phyloP scores from a whole-genome alignment of 2,329 filamentous ascomycete species.

The Aspergillus bombycis region DNA sequence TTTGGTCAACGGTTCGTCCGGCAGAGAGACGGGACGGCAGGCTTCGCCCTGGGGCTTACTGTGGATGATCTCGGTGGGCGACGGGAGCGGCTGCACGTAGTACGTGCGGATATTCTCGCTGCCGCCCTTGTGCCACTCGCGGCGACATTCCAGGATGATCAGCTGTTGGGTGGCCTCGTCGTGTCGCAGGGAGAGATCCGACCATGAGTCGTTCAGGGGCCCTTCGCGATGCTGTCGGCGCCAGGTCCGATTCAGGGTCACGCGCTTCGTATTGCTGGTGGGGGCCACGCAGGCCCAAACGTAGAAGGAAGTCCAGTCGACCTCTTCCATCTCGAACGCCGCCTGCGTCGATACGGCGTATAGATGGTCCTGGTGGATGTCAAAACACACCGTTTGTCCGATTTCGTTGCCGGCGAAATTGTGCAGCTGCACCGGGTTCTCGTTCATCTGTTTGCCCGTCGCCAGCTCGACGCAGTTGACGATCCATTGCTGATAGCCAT shows the following conservation, averaged over 20 bases:
- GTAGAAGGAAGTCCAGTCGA: constrained; percentile 71
- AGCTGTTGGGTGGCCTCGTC: constrained; percentile 63
- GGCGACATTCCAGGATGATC: constrained; percentile 68
- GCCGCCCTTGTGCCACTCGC: constrained; percentile 64
- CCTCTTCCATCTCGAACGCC: constrained; percentile 63
- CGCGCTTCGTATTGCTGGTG: constrained; percentile 27
- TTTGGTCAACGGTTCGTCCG: constrained; percentile 34
- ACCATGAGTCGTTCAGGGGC: constrained; percentile 75
- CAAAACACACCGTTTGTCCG: constrained; percentile 70
- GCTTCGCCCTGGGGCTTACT: constrained; percentile 18
- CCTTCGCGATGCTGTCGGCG: constrained; percentile 70
- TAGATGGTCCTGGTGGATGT: constrained; percentile 66
- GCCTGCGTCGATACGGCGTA: constrained; percentile 72
- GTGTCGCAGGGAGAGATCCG: constrained; percentile 62
- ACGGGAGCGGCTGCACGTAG: constrained; percentile 56
- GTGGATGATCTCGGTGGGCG: constrained; percentile 28
- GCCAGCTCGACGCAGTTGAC: constrained; percentile 58
- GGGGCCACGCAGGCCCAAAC: constrained; percentile 67
- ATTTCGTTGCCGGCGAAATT: constrained; percentile 67
- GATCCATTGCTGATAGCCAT: constrained; percentile 66
- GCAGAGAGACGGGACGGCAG: constrained; percentile 20
- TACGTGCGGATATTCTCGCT: constrained; percentile 67
- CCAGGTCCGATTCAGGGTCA: constrained; percentile 61
- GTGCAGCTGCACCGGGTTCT: constrained; percentile 55
- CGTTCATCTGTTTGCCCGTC: constrained; percentile 43